These are phyloP conservation scores for Fusarium nematophilum DNA, from an alignment of 2,329 filamentous ascomycete species.

Conservation along the genomic window DNA sequence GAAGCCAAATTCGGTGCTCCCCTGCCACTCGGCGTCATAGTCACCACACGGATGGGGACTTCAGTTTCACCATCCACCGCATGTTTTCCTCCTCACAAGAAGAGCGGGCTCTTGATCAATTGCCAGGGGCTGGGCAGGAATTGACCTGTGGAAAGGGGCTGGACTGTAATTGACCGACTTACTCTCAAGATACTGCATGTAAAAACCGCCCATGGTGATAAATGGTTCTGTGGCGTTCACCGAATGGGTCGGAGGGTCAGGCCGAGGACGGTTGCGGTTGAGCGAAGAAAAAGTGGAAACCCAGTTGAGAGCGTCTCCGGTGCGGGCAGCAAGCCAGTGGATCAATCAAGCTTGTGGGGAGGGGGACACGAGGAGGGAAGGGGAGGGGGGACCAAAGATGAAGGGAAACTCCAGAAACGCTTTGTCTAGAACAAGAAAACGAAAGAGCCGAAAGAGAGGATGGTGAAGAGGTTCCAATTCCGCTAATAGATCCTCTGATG, in stretches of 20 bases:
- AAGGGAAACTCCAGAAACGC: slow-evolving; percentile 33
- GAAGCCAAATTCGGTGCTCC: slow-evolving; percentile 2
- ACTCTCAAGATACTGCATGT: slow-evolving; percentile 81
- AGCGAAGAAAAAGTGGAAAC: slow-evolving; percentile 36
- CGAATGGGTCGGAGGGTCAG: slow-evolving; percentile 37
- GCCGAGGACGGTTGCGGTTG: slow-evolving; percentile 24
- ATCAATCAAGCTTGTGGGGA: slow-evolving; percentile 3
- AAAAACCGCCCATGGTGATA: slow-evolving; percentile 70
- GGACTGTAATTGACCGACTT: slow-evolving; percentile 59
- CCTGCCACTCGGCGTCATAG: neutral
- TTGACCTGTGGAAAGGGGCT: slow-evolving; percentile 28
- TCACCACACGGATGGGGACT: slow-evolving; percentile 28
- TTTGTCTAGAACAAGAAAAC: slow-evolving; percentile 39
- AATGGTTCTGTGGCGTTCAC: slow-evolving; percentile 31
- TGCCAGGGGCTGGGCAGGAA: slow-evolving; percentile 28
- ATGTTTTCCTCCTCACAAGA: slow-evolving; percentile 1
- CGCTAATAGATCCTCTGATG: slow-evolving; percentile 29
- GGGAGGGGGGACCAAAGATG: slow-evolving; percentile 19
- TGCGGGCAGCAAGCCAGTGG: slow-evolving; percentile 18
- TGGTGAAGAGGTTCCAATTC: slow-evolving; percentile 18
- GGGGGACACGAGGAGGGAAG: slow-evolving; percentile 17
- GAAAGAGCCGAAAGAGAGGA: slow-evolving; percentile 27
- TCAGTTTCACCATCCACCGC: slow-evolving; percentile 14
- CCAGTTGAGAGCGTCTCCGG: slow-evolving; percentile 25
- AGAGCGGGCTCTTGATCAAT: slow-evolving; percentile 25